Conservation (phyloP, 2,329 filamentous ascomycete species). For the Aspergillus uvarum region DNA sequence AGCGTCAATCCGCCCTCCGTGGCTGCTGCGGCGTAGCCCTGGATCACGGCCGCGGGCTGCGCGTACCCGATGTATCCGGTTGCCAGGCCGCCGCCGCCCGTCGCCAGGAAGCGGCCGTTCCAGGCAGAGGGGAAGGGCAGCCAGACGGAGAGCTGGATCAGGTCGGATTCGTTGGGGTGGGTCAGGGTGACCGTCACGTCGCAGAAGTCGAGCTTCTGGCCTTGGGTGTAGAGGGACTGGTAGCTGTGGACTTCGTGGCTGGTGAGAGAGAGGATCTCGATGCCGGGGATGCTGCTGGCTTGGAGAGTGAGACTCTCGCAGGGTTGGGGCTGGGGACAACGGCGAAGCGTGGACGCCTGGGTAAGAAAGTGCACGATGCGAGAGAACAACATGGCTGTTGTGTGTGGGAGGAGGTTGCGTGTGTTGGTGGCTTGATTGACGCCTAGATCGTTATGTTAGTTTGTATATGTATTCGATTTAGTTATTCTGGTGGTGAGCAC, state of each 20-base stretch:
- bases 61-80: conserved; percentile 2
- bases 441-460: too few species aligned
- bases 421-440: too few species aligned
- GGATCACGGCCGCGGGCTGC: not conserved
- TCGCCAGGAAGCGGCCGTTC: conserved; percentile 12
- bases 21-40: not conserved
- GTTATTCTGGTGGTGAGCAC: too few species aligned
- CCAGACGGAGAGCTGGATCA: not conserved
- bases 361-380: not conserved
- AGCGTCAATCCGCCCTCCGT: conserved; percentile 5
- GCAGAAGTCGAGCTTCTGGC: conserved; percentile 4
- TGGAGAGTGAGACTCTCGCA: not conserved
- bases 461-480: too few species aligned
- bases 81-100: conserved; percentile 8
- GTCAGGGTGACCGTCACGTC: conserved; percentile 7
- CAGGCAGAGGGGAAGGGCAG: conserved; percentile 4
- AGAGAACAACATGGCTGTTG: not conserved
- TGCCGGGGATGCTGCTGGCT: not conserved
- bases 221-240: not conserved
- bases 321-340: not conserved
- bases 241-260: conserved; percentile 1
- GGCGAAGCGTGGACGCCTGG: not conserved
- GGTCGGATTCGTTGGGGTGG: conserved; percentile 6
- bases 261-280: conserved; percentile 1
- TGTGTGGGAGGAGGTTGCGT: too few species aligned